A percentile compares a stretch with the other conserved stretches of the same genome.
These are phyloP conservation scores for Kwoniella dendrophila DNA, from an alignment of 768 basidiomycete genomes.

Conservation along the genomic window DNA sequence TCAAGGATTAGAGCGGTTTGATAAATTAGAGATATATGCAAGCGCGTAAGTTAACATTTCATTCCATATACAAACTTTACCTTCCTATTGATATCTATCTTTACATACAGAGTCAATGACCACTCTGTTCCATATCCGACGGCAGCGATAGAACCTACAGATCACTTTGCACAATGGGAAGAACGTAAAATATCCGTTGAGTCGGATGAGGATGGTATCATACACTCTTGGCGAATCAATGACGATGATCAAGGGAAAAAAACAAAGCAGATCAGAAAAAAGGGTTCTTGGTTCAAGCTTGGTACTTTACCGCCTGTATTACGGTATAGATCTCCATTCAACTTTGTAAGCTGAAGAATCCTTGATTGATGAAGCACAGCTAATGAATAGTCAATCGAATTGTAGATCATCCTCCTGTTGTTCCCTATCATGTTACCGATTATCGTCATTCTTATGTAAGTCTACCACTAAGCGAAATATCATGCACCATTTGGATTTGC, in stretches of 20 bases:
- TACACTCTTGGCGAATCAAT: slow-evolving; percentile 22
- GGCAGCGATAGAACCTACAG: slow-evolving; percentile 32
- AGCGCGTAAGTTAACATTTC: slow-evolving; percentile 36
- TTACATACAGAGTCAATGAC: slow-evolving; percentile 29
- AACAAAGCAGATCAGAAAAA: slow-evolving; percentile 11
- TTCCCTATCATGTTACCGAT: slow-evolving; percentile 41
- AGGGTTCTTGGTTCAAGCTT: slow-evolving; percentile 13
- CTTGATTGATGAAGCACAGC: background rate
- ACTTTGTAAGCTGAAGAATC: slow-evolving; percentile 35
- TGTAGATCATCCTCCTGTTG: slow-evolving; percentile 35
- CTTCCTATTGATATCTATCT: background rate
- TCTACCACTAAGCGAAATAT: too few species aligned
- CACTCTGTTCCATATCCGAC: slow-evolving; percentile 45
- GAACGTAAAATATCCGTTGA: slow-evolving; percentile 29
- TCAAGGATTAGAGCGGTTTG: slow-evolving; percentile 31
- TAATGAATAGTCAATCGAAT: background rate
- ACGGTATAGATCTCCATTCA: slow-evolving; percentile 40
- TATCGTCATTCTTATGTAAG: slow-evolving; percentile 38
- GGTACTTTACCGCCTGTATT: slow-evolving; percentile 42
- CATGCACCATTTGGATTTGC: too few species aligned
- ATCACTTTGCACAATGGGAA: slow-evolving; percentile 39
- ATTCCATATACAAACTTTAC: background rate
- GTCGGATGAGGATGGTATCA: slow-evolving; percentile 32
- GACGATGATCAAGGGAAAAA: slow-evolving; percentile 6
- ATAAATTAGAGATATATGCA: slow-evolving; percentile 35